phyloP scores from a whole-genome alignment of 331 rosid species.

The Arachis monticola region DNA sequence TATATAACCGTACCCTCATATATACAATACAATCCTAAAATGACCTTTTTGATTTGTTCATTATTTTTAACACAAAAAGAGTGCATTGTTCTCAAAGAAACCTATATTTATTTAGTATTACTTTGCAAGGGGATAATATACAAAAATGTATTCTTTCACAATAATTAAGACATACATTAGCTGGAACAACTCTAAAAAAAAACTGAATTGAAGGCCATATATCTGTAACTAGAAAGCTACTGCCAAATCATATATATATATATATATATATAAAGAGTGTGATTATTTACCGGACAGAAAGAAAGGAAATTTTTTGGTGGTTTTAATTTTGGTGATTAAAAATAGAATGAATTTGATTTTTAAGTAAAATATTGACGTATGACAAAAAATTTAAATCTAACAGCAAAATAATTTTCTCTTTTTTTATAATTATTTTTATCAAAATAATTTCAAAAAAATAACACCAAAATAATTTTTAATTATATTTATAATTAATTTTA shows the following conservation, averaged over 20 bases:
- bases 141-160: slow-evolving; percentile 38
- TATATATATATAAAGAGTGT: background rate
- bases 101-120: slow-evolving; percentile 44
- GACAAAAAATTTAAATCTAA: too few species aligned
- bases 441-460: too few species aligned
- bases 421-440: too few species aligned
- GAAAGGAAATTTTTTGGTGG: too few species aligned
- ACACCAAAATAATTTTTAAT: too few species aligned
- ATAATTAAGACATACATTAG: slow-evolving; percentile 40
- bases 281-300: background rate
- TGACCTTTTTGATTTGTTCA: slow-evolving; percentile 29
- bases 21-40: slow-evolving; percentile 35
- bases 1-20: background rate
- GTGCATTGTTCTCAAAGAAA: slow-evolving; percentile 62
- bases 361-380: too few species aligned
- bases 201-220: slow-evolving; percentile 18
- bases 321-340: too few species aligned
- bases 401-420: too few species aligned
- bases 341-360: too few species aligned
- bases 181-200: slow-evolving; percentile 45
- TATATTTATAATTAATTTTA: too few species aligned
- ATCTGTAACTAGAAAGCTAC: slow-evolving; percentile 20
- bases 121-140: slow-evolving; percentile 42
- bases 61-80: slow-evolving; percentile 31
- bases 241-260: slow-evolving; percentile 2